Evolutionary conservation across 176 grass and related monocot genomes (phyloP).

Genomic region (Oryza australiensis): DNA sequence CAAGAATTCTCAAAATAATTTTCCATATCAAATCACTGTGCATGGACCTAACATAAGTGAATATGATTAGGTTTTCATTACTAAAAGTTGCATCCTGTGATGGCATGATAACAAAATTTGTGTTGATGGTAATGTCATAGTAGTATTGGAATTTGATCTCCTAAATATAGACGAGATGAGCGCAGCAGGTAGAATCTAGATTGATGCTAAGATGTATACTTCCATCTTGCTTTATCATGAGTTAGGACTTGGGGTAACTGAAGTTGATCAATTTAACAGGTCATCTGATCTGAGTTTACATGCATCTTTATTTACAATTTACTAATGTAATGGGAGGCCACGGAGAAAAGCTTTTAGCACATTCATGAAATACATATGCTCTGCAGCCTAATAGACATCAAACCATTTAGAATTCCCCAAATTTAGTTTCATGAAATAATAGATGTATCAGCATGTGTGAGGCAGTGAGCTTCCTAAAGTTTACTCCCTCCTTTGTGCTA

Average conservation of each 20-base stretch:
- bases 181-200: not conserved
- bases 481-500: not conserved
- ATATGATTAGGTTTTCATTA: not conserved
- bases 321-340: not conserved
- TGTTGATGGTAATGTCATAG: not conserved
- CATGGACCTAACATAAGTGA: not conserved
- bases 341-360: not conserved
- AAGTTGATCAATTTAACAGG: not conserved
- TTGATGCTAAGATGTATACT: not conserved
- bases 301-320: not conserved
- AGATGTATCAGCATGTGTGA: not conserved
- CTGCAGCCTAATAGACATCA: not conserved
- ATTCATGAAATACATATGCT: conserved; percentile 16
- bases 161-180: not conserved
- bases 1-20: not conserved
- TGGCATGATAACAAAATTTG: not conserved
- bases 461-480: not conserved
- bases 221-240: not conserved
- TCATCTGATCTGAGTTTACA: not conserved
- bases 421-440: not conserved
- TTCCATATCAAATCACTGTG: not conserved
- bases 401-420: conserved; percentile 25
- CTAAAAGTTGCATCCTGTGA: not conserved
- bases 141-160: conserved; percentile 18
- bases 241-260: not conserved